Evolutionary conservation across 176 grass and related monocot species (phyloP), one percentile per base, ranked within the genome.

Genomic region (Saccharum spontaneum): DNA sequence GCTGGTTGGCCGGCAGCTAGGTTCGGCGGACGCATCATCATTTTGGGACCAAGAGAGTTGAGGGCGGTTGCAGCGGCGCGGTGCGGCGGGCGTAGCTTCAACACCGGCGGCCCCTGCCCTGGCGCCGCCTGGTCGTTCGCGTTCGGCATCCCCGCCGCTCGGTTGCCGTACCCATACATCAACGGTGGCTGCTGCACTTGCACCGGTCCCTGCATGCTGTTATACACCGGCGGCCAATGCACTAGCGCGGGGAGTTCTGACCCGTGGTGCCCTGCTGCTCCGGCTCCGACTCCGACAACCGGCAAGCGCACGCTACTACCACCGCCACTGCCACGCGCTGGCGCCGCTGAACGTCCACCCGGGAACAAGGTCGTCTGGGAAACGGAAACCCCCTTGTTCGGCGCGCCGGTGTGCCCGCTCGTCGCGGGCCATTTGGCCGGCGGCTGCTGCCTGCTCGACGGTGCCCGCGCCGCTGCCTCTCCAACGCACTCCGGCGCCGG

Each of bases 361-460:
- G 23, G 24, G 13, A 16, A 4, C 22, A 33, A 3, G 3, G 22
- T 24, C 11, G 23, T 2, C 49, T 12, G 39, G 40, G 12, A 7
- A 52, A 34, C 46, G 46, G 46, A 15, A 48, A 15, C 13, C 23
- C 14, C 67, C 67, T 78, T 75, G 26, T 22, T 78, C 73, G 10
- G 28, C 34, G 44, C 23, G 33, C 3, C 5, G 73, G 30, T n/a
- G n/a, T 3, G 33, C 23, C 17, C 34, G 7, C 7, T 28, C 46
- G 24, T 7, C 55, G 40, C 24, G 26, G 83, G 54, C 73, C 78
- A 82, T 41, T 90, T 86, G 33, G 72, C 63, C 30, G 55, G 55
- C 59, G 23, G 59, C 60, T 28, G 59, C 60, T 11, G 26, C 34
- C n/a, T 52, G 17, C 50, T 22, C 4, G 12, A 37, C 60, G 60